Base-by-base conservation (phyloP, 768 basidiomycete genomes). In the Calocybe cyanea region DNA sequence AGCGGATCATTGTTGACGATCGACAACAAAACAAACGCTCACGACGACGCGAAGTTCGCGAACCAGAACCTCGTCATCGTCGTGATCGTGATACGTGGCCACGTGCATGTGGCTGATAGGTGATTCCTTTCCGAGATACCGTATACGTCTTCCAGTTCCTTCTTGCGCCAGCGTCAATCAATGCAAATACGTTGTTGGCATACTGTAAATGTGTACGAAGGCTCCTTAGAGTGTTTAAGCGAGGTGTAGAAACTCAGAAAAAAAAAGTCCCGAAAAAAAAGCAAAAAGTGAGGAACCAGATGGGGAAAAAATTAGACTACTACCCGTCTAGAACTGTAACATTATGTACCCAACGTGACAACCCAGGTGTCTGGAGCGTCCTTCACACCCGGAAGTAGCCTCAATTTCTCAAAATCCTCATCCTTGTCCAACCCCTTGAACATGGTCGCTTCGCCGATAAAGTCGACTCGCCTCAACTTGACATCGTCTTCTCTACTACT, bases 391-490 rank as follows among this genome's bases (percentile, higher is more conserved):
- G 81, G 81, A 18, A 83, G 45, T 39, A 74, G 48, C 47, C 80
- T 68, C 57, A 63, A 57, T 57, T 75, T 79, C 45, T 67, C 69
- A 55, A 73, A 81, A 6, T 76, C 78, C 9, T 78, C 77, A 48
- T 83, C 77, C 61, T 63, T 73, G 54, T 81, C 78, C 50, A 87
- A 55, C 1, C 85, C 85, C 48, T 68, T 76, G 58, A 87, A 87
- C 31, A 77, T 60, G 7, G 77, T 78, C 24, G 53, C 57, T 30
- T 78, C 76, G 4, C 83, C 85, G 6, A 87, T 56, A 66, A 71
- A 82, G 61, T 87, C 85, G 7, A 87, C 76, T 51, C 85, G 63
- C 61, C 72, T 79, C 38, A 78, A 49, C 41, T 55, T 52, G 48
- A 60, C 53, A 38, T 71, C 70, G 34, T 54, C 58, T 13, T 63